Conservation (phyloP, 129 eudicot genomes). For the Silybum marianum region DNA sequence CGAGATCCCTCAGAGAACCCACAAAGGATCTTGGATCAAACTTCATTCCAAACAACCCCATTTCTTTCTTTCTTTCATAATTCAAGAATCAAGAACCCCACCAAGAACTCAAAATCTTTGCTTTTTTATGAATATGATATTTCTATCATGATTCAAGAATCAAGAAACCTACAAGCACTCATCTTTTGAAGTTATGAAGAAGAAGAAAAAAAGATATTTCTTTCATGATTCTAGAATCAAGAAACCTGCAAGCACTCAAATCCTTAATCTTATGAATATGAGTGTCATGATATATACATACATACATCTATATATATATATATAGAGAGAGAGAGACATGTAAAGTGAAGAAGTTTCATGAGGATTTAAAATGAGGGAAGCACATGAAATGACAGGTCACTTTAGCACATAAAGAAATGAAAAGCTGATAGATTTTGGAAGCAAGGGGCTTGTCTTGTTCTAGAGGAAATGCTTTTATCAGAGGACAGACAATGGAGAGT, state of each 20-base stretch:
- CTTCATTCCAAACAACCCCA: constrained; percentile 77
- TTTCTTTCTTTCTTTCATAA: constrained; percentile 42
- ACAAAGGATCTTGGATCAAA: constrained; percentile 64
- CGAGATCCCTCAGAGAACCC: constrained; percentile 49
- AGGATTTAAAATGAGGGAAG: constrained; percentile 34
- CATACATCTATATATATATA: constrained; percentile 20
- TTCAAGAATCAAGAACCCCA: constrained; percentile 28
- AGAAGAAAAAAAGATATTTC: constrained; percentile 5
- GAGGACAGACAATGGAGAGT: constrained; percentile 45
- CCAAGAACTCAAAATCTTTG: not conserved
- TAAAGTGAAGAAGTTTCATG: not conserved
- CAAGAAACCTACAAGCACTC: constrained; percentile 11
- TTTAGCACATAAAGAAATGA: constrained; percentile 37
- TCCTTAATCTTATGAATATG: constrained; percentile 33
- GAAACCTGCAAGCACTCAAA: constrained; percentile 21
- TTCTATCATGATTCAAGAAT: not conserved
- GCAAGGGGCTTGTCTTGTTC: constrained; percentile 54
- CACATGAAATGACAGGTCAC: constrained; percentile 73
- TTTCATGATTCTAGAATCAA: constrained; percentile 47
- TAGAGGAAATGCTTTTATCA: constrained; percentile 30
- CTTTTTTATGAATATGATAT: constrained; percentile 33
- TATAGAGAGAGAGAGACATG: too few species aligned
- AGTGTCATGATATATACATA: constrained; percentile 3
- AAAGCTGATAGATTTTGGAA: constrained; percentile 64
- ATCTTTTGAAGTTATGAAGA: constrained; percentile 11